Percentiles rank a stretch among this genome's conserved stretches.
phyloP scores from a whole-genome alignment of 768 basidiomycete species.

The Amanita rubescens region DNA sequence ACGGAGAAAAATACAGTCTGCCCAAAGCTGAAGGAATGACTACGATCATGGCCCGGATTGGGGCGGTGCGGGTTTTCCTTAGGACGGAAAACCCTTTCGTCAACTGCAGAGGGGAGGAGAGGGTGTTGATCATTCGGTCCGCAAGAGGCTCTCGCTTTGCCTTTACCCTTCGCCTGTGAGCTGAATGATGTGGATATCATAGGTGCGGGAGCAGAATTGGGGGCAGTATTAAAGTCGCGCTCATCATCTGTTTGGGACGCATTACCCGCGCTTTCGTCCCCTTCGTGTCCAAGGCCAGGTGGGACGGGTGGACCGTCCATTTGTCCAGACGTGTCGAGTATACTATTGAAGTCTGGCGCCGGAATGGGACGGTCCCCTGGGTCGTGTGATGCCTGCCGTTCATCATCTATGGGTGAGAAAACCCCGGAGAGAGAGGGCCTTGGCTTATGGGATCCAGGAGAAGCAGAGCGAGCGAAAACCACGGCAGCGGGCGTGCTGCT shows the following conservation, averaged over 20 bases:
- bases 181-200: slow-evolving; percentile 40
- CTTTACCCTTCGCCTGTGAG: slow-evolving; percentile 30
- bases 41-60: slow-evolving; percentile 42
- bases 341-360: slow-evolving; percentile 38
- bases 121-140: slow-evolving; percentile 14
- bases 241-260: slow-evolving; percentile 23
- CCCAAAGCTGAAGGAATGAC: slow-evolving; percentile 63
- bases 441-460: slow-evolving; percentile 27
- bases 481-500: slow-evolving; percentile 23
- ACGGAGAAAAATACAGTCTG: slow-evolving; percentile 57
- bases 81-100: slow-evolving; percentile 40
- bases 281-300: slow-evolving; percentile 34
- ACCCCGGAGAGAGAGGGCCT: slow-evolving; percentile 43
- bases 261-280: slow-evolving; percentile 26
- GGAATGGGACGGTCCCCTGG: slow-evolving; percentile 26
- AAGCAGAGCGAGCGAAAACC: slow-evolving; percentile 26
- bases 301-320: slow-evolving; percentile 46
- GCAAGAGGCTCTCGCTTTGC: slow-evolving; percentile 22
- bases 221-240: slow-evolving; percentile 11
- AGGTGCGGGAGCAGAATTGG: slow-evolving; percentile 15
- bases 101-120: slow-evolving; percentile 19
- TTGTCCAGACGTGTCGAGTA: slow-evolving; percentile 52
- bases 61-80: slow-evolving; percentile 31
- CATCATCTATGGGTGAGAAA: slow-evolving; percentile 35
- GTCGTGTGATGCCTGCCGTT: slow-evolving; percentile 13